Evolutionary conservation across 2,329 filamentous ascomycete species (phyloP).

Genomic region (Aspergillus ustus): DNA sequence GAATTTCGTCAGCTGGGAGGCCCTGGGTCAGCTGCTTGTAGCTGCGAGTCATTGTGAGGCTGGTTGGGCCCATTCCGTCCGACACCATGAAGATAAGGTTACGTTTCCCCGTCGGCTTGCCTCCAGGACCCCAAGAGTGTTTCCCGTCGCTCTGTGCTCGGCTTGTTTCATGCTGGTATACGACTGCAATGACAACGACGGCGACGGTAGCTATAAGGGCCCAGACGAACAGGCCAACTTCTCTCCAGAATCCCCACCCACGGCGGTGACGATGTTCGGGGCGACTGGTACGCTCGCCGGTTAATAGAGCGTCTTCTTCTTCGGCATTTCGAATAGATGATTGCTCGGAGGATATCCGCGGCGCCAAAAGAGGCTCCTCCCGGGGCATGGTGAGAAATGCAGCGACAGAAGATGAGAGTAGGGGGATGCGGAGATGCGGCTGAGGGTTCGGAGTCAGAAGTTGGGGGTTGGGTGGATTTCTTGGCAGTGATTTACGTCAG

Average conservation of each 20-base stretch:
- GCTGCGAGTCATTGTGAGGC: slow-evolving; percentile 81
- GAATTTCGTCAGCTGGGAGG: slow-evolving; percentile 73
- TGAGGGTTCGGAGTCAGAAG: slow-evolving; percentile 13
- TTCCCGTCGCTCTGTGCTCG: slow-evolving; percentile 34
- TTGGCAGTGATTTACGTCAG: slow-evolving; percentile 10
- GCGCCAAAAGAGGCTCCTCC: slow-evolving; percentile 59
- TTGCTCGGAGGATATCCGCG: slow-evolving; percentile 60
- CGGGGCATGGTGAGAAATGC: slow-evolving; percentile 36
- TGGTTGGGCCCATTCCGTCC: slow-evolving; percentile 96
- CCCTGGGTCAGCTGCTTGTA: slow-evolving; percentile 79
- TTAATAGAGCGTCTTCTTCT: slow-evolving; percentile 67
- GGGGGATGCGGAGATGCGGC: neutral
- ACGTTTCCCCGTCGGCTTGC: slow-evolving; percentile 68
- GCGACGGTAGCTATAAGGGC: slow-evolving; percentile 77
- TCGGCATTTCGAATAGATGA: slow-evolving; percentile 61
- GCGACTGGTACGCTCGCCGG: slow-evolving; percentile 55
- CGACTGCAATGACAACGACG: slow-evolving; percentile 79
- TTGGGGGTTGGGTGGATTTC: neutral
- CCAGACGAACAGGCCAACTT: slow-evolving; percentile 80
- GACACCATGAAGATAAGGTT: slow-evolving; percentile 99
- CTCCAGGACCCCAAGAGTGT: slow-evolving; percentile 42
- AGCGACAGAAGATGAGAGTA: neutral
- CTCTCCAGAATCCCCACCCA: slow-evolving; percentile 67
- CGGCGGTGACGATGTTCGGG: slow-evolving; percentile 35
- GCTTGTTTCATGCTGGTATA: slow-evolving; percentile 71